Conservation (phyloP, 805 yeast genomes). For the Scheffersomyces ergatensis region DNA sequence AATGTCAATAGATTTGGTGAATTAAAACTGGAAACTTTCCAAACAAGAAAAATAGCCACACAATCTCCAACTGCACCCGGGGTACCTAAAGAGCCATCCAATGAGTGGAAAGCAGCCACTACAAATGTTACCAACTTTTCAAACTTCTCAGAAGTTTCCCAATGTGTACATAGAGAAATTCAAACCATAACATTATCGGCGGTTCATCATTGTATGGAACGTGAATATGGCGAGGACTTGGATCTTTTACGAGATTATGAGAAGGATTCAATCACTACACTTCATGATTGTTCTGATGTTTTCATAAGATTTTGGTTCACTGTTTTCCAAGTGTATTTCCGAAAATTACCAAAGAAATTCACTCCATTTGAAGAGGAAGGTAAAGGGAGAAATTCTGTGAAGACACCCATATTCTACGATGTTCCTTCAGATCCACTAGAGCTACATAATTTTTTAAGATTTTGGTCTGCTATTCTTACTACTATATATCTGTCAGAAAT, state of each 20-base stretch:
- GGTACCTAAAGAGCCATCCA: conserved; percentile 7
- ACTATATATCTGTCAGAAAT: conserved; percentile 38
- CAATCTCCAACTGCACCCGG: conserved; percentile 1
- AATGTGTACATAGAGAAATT: conserved; percentile 39
- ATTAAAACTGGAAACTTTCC: conserved; percentile 6
- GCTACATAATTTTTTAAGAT: conserved; percentile 40
- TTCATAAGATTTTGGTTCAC: conserved; percentile 52
- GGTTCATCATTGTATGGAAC: conserved; percentile 49
- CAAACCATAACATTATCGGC: conserved; percentile 41
- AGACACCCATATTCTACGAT: conserved; percentile 15
- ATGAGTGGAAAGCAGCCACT: conserved; percentile 10
- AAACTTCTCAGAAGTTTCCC: conserved; percentile 9
- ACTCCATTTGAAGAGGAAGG: conserved; percentile 17
- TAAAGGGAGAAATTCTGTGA: conserved; percentile 10
- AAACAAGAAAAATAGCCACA: neutral
- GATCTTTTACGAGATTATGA: conserved; percentile 48
- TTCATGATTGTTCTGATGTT: conserved; percentile 42
- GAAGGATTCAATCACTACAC: conserved; percentile 23
- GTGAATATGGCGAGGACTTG: conserved; percentile 57
- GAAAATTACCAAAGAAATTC: conserved; percentile 6
- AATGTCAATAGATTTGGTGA: conserved; percentile 20
- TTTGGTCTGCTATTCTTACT: conserved; percentile 50
- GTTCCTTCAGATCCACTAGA: conserved; percentile 10
- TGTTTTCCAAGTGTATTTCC: conserved; percentile 54
- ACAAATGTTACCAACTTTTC: conserved; percentile 1